phyloP scores from a whole-genome alignment of 2,329 filamentous ascomycete genomes.

The Penicillium sp. region DNA sequence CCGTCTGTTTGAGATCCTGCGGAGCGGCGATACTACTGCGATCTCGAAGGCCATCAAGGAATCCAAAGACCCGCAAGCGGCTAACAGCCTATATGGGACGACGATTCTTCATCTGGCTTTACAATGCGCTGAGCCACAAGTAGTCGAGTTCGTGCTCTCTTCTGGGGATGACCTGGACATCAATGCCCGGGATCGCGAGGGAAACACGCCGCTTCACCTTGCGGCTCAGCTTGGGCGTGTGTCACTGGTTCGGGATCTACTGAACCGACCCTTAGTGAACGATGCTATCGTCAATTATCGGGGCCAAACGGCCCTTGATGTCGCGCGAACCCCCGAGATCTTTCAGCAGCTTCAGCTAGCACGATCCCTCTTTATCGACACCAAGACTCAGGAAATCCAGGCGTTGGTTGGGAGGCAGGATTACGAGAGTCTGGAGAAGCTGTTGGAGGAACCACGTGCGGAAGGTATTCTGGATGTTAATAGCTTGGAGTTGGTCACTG shows the following conservation, averaged over 20 bases:
- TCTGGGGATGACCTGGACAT: slow-evolving; percentile 70
- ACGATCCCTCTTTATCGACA: slow-evolving; percentile 83
- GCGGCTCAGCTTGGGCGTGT: slow-evolving; percentile 79
- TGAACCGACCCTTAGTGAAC: slow-evolving; percentile 81
- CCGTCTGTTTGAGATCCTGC: slow-evolving; percentile 85
- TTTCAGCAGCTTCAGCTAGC: slow-evolving; percentile 92
- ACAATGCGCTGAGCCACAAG: slow-evolving; percentile 87
- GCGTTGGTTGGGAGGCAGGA: slow-evolving; percentile 68
- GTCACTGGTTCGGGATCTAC: slow-evolving; percentile 74
- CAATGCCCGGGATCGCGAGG: slow-evolving; percentile 87
- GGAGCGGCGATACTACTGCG: slow-evolving; percentile 83
- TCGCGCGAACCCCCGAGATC: slow-evolving; percentile 88
- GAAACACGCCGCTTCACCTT: slow-evolving; percentile 88
- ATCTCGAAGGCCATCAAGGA: slow-evolving; percentile 78
- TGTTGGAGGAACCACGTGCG: slow-evolving; percentile 80
- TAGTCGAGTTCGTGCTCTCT: slow-evolving; percentile 92
- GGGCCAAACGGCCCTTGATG: slow-evolving; percentile 79
- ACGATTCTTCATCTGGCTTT: slow-evolving; percentile 90
- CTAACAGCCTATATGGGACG: slow-evolving; percentile 60
- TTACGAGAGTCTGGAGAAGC: slow-evolving; percentile 72
- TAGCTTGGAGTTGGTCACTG: slow-evolving; percentile 80
- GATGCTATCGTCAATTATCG: slow-evolving; percentile 82
- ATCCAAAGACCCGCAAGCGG: slow-evolving; percentile 52
- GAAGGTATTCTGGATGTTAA: slow-evolving; percentile 91
- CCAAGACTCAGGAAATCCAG: slow-evolving; percentile 80